Base-by-base conservation (phyloP, 1,284 basidiomycete species). In the Ustilago lituana region DNA sequence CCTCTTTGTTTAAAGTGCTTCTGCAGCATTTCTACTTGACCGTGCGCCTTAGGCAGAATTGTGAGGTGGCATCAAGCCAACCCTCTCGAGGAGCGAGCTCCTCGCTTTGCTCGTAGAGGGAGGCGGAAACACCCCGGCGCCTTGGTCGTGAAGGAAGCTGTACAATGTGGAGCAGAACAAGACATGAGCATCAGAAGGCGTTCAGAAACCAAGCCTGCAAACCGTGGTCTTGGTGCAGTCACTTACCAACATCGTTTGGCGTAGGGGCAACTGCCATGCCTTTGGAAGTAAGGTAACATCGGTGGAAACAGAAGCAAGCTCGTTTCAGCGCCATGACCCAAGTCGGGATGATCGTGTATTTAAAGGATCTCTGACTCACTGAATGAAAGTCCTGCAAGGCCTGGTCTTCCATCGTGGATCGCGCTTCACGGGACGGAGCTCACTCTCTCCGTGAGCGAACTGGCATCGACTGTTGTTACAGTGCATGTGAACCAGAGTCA, bases 371-470 rank as follows among this genome's bases (percentile, higher is more conserved):
- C n/a, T n/a, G 2, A 53, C 66, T 49, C 32, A 70, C 67, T 38
- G 17, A 33, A 20, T 92, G 85, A 93, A 94, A 3, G 92, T 91
- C 83, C 91, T 88, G 82, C 92, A 94, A 60, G 93, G 91, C 83
- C 93, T 91, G 10, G 92, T 93, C 84, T 94, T 94, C 84, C 93
- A 94, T 89, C 93, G 93, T 41, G 92, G 92, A 81, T 94, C 92
- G 64, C 92, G 87, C 66, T 88, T 82, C 19, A 93, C 90, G 58
- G 86, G 88, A 33, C 92, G 88, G 38, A 94, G 85, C 82, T 94
- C 92, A 0, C 91, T 89, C 78, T 92, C 89, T 41, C 93, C 93
- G 76, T 94, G 92, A 23, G 92, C 68, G 36, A 70, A 78, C 43
- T 76, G 74, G 33, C 76, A 74, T 26, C 64, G 63, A 24, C 62